Evolutionary conservation across 805 yeast species (phyloP).

Genomic region (Lachancea lanzarotensis): DNA sequence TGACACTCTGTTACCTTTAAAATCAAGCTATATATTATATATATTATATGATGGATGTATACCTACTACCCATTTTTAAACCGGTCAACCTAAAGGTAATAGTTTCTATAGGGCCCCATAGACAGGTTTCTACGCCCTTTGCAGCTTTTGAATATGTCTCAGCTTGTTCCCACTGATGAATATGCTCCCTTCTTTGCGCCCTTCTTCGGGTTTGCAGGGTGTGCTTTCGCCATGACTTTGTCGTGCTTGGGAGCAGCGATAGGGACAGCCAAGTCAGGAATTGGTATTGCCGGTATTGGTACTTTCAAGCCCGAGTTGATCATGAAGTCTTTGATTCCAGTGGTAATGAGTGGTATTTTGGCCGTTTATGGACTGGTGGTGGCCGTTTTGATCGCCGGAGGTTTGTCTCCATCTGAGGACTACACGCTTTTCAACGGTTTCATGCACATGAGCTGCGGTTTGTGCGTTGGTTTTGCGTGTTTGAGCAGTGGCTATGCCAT

Average conservation of each 20-base stretch:
- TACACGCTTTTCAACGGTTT: conserved; percentile 93
- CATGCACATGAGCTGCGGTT: conserved; percentile 95
- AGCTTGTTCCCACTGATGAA: conserved; percentile 42
- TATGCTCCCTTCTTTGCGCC: conserved; percentile 92
- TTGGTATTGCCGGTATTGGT: conserved; percentile 98
- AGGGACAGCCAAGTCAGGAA: conserved; percentile 97
- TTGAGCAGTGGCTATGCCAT: conserved; percentile 95
- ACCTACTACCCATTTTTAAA: too few relatives aligned
- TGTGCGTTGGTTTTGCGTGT: conserved; percentile 94
- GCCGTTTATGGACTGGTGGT: conserved; percentile 97
- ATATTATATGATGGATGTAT: too few relatives aligned
- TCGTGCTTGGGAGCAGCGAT: conserved; percentile 98
- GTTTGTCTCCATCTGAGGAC: conserved; percentile 66
- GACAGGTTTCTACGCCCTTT: background rate
- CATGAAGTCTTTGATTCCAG: conserved; percentile 94
- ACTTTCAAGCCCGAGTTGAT: conserved; percentile 94
- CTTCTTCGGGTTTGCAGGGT: conserved; percentile 95
- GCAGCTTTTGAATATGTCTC: conserved; percentile 7
- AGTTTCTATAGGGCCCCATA: background rate
- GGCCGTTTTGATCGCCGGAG: conserved; percentile 90
- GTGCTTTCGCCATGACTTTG: conserved; percentile 85
- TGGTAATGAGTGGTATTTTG: conserved; percentile 95
- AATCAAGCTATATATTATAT: too few relatives aligned
- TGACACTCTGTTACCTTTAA: too few relatives aligned
- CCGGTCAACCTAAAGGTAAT: background rate